Evolutionary conservation across 495 filamentous ascomycete species (phyloP).

Genomic region (Aspergillus hancockii): DNA sequence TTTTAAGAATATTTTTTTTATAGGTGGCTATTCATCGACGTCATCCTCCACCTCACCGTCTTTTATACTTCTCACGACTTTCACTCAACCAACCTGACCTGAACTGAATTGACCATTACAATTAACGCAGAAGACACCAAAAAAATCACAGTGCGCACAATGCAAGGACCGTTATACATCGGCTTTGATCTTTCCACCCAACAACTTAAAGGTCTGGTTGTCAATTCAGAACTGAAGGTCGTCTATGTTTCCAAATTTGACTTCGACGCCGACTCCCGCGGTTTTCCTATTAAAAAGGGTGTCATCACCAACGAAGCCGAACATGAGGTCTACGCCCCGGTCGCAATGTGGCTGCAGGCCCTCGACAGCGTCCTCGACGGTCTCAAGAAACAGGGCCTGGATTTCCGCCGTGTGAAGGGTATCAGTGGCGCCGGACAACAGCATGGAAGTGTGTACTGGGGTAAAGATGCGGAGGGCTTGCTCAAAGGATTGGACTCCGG

Average conservation of each 20-base stretch:
- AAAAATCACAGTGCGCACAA: slow-evolving; percentile 15
- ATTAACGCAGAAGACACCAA: neutral
- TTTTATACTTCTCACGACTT: neutral
- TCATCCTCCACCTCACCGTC: neutral
- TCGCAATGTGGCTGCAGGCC: slow-evolving; percentile 92
- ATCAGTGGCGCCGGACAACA: slow-evolving; percentile 94
- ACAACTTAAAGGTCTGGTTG: slow-evolving; percentile 88
- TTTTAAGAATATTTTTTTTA: no score
- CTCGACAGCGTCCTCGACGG: slow-evolving; percentile 78
- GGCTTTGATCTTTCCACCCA: slow-evolving; percentile 97
- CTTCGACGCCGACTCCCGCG: slow-evolving; percentile 71
- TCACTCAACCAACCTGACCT: neutral
- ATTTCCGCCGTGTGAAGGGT: slow-evolving; percentile 75
- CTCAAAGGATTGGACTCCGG: slow-evolving; percentile 60
- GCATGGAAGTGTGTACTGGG: slow-evolving; percentile 96
- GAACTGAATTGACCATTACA: slow-evolving; percentile 1
- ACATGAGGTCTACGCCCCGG: slow-evolving; percentile 87
- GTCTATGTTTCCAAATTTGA: slow-evolving; percentile 56
- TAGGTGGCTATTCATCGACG: slow-evolving; percentile 4
- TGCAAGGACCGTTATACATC: slow-evolving; percentile 70
- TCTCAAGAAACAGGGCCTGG: slow-evolving; percentile 70
- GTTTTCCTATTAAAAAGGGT: slow-evolving; percentile 80
- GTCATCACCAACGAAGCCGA: slow-evolving; percentile 78
- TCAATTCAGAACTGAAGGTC: slow-evolving; percentile 65
- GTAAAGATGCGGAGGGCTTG: slow-evolving; percentile 62